phyloP scores from a whole-genome alignment of 164 flowering plant species.

The Stephania yunnanensis region DNA sequence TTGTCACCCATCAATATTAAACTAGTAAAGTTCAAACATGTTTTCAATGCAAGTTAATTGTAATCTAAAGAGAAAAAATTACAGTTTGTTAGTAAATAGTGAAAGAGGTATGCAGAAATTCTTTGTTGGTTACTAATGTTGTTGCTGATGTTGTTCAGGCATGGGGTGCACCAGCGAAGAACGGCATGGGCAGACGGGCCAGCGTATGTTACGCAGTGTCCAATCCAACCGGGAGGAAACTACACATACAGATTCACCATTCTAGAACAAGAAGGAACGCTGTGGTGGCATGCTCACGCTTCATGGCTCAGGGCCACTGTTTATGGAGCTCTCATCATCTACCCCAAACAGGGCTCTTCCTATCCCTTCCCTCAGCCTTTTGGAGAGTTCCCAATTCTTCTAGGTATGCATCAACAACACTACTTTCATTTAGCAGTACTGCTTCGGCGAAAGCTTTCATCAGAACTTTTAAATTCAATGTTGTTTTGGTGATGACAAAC shows the following conservation, averaged over 20 bases:
- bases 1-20: background rate
- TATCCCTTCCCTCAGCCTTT: slow-evolving; percentile 69
- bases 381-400: slow-evolving; percentile 51
- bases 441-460: too few species aligned
- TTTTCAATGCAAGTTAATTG: too few species aligned
- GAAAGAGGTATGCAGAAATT: too few species aligned
- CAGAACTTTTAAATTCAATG: background rate
- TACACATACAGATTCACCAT: slow-evolving; percentile 83
- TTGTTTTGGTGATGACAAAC: slow-evolving; percentile 2
- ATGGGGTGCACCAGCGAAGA: slow-evolving; percentile 65
- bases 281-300: slow-evolving; percentile 97
- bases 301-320: slow-evolving; percentile 83
- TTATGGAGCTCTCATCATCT: slow-evolving; percentile 73
- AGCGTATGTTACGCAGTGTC: slow-evolving; percentile 73
- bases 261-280: slow-evolving; percentile 67
- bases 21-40: too few species aligned
- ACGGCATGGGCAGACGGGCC: slow-evolving; percentile 96
- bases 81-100: too few species aligned
- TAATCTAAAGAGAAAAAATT: too few species aligned
- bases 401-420: slow-evolving; percentile 36
- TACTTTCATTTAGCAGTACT: too few species aligned
- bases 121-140: too few species aligned
- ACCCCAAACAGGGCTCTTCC: slow-evolving; percentile 44
- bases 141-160: slow-evolving; percentile 30
- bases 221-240: slow-evolving; percentile 64